Percentiles rank a stretch among this genome's conserved stretches.
These are phyloP conservation scores for Tympanopsis confertula DNA, from an alignment of 2,329 filamentous ascomycete genomes.

Conservation along the genomic window DNA sequence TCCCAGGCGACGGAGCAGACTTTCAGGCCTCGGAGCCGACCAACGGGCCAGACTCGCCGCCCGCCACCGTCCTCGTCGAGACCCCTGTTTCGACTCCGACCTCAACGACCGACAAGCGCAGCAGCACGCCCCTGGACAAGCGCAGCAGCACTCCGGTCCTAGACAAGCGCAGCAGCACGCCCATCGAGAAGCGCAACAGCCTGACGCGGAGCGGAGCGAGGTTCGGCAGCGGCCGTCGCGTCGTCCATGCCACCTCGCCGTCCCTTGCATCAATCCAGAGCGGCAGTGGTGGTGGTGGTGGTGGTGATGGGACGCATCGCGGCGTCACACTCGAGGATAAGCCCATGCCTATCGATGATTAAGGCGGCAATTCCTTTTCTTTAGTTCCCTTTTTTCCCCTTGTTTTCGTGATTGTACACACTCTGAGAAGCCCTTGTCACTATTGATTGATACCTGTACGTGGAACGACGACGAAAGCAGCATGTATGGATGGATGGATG, in stretches of 20 bases:
- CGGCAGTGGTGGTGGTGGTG: too few species aligned
- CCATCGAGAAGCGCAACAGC: slow-evolving; percentile 53
- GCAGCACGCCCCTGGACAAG: slow-evolving; percentile 9
- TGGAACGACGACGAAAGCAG: too few species aligned
- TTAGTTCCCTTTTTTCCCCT: slow-evolving; percentile 2
- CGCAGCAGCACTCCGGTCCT: slow-evolving; percentile 6
- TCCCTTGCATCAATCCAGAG: neutral
- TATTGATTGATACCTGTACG: too few species aligned
- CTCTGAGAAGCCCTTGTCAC: too few species aligned
- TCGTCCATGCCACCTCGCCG: slow-evolving; percentile 21
- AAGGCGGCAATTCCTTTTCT: slow-evolving; percentile 1
- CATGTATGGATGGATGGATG: too few species aligned
- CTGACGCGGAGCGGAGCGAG: slow-evolving; percentile 39
- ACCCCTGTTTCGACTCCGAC: neutral
- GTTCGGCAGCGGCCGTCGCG: slow-evolving; percentile 39
- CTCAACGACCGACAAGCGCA: slow-evolving; percentile 11
- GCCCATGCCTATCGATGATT: slow-evolving; percentile 32
- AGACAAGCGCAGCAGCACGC: slow-evolving; percentile 9
- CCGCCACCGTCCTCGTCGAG: neutral
- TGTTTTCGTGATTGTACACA: too few species aligned
- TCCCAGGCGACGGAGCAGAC: slow-evolving; percentile 50
- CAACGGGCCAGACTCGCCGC: slow-evolving; percentile 4
- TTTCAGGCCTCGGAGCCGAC: slow-evolving; percentile 17
- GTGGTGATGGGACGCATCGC: neutral
- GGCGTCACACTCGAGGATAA: slow-evolving; percentile 28